Evolutionary conservation across 345 rosid species (phyloP), one percentile per base, ranked within the genome.

Genomic region (Syzygium aromaticum): DNA sequence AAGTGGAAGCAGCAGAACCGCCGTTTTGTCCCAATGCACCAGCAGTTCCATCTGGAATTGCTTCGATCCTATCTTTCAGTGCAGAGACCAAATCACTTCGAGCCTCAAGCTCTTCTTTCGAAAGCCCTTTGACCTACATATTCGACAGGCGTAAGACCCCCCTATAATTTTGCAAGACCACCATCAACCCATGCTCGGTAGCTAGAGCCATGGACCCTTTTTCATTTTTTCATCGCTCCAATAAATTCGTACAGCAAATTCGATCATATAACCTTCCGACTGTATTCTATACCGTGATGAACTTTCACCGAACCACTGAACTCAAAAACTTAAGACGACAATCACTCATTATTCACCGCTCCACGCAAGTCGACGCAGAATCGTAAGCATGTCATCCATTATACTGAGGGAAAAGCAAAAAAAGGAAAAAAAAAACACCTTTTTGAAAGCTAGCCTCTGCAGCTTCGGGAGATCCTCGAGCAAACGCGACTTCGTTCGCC

Each of bases 381-480:
- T 73, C 80, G 80, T 9, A 19, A 9, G 80, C 46, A 73, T 33
- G 4, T n/a, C 77, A 5, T 53, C 27, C n/a, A 3, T 10, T 43
- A 51, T 13, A 21, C 57, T 22, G 28, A 61, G 51, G 84, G 33
- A 84, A 87, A 23, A 27, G 33, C 46, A 25, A 11, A 6, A 3
- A 51, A n/a, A n/a, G n/a, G n/a, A n/a, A 43, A 43, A 43, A 43
- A 43, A 43, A 43, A 43, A 43, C 46, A 94, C 96, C 95, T 93
- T 95, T 88, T 92, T 95, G 6, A 93, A 84, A 59, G 96, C 96
- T 83, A 93, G 93, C 85, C 93, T 89, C 89, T 94, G 97, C 87
- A 94, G 88, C 87, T 95, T 93, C 19, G 96, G 94, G 59, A 93
- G 87, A 86, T 94, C 96, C 89, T 95, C 96, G 11, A 90, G 91